Evolutionary conservation across 768 basidiomycete species (phyloP), one percentile per base, ranked within the genome.

Genomic region (Calocybe cyanea): DNA sequence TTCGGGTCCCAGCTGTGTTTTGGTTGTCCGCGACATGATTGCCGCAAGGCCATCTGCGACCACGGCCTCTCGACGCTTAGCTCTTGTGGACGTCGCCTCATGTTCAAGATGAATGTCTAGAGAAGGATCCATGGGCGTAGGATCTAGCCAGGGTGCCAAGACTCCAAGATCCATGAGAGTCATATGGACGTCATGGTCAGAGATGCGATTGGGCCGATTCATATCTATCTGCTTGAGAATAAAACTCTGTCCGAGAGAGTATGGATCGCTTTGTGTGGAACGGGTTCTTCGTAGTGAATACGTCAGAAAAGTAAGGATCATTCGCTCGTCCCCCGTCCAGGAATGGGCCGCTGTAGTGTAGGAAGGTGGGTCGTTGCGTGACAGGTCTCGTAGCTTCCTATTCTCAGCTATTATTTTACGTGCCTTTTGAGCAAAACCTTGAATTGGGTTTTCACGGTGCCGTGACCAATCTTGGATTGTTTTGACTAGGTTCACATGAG

Each of bases 101-200:
- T 62, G 66, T 47, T 66, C 63, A 36, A 55, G 58, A 50, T 61
- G 61, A 30, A 64, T 64, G 54, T 60, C 63, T 46, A 78, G 54
- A 14, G 64, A 58, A 1, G 64, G 64, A 46, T 65, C 62, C 24
- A 74, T 60, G 7, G 70, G 71, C 4, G 67, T 64, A 23, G 79
- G 50, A 53, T 92, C 84, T 52, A 92, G 82, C 94, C 94, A 96
- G 1, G 87, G 83, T 2, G 85, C 73, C 17, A 88, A 58, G 6
- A 83, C 75, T 6, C 95, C 93, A 11, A 95, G 56, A 36, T 89
- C 80, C 13, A 80, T 59, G 28, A 96, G 68, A 17, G 84, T 62
- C 46, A 64, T 65, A 53, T 76, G 68, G 18, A 77, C 61, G 17
- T 62, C 45, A n/a, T 52, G 55, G 45, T 67, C 69, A 11, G 57